Conservation (phyloP, 805 yeast genomes). For the Schwanniomyces polymorphus region DNA sequence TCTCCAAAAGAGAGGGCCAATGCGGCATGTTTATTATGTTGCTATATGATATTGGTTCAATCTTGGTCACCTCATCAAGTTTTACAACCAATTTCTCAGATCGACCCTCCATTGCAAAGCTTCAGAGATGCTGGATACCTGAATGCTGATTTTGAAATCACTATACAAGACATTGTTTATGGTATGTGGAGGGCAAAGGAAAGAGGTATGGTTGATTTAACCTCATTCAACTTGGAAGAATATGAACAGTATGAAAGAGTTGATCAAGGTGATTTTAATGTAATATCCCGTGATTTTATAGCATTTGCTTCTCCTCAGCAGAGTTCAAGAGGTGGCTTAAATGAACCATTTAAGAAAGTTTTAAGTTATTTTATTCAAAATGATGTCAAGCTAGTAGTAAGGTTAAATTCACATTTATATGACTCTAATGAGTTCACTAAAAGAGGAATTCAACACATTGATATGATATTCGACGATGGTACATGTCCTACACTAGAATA, state of each 20-base stretch:
- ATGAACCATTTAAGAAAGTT: slow-evolving; percentile 80
- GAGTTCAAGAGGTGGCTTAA: slow-evolving; percentile 41
- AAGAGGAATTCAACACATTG: slow-evolving; percentile 83
- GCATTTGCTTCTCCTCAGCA: slow-evolving; percentile 98
- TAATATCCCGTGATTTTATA: slow-evolving; percentile 86
- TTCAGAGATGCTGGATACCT: slow-evolving; percentile 98
- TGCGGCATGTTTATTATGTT: slow-evolving; percentile 90
- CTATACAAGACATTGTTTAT: slow-evolving; percentile 92
- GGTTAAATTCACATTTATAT: slow-evolving; percentile 89
- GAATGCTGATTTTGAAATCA: slow-evolving; percentile 87
- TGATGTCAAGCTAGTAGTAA: slow-evolving; percentile 84
- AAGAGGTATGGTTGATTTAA: slow-evolving; percentile 81
- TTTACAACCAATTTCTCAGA: slow-evolving; percentile 88
- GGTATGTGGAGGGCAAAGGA: slow-evolving; percentile 98
- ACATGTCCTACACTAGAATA: slow-evolving; percentile 95
- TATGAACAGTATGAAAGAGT: slow-evolving; percentile 94
- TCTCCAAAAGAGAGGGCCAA: slow-evolving; percentile 83
- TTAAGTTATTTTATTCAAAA: slow-evolving; percentile 69
- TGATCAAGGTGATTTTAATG: slow-evolving; percentile 95
- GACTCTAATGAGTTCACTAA: slow-evolving; percentile 81
- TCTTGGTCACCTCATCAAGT: slow-evolving; percentile 99
- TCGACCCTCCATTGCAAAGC: slow-evolving; percentile 90
- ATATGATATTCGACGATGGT: slow-evolving; percentile 97
- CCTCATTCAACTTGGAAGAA: slow-evolving; percentile 85
- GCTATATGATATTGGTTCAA: slow-evolving; percentile 93